Evolutionary conservation across 306 rosid genomes (phyloP), one percentile per base, ranked within the genome.

Genomic region (Dryas drummondii): DNA sequence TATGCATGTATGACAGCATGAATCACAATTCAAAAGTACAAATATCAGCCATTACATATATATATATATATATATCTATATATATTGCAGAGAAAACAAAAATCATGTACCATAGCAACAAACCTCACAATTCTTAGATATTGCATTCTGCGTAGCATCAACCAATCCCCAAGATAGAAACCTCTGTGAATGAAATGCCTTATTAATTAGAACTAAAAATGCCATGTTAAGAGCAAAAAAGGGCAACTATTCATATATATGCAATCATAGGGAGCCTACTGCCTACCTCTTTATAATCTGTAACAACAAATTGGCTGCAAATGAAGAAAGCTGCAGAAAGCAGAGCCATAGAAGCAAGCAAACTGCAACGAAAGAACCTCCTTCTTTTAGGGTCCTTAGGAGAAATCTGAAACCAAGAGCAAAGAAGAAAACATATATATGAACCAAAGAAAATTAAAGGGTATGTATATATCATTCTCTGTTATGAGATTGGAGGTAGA

Each of bases 201-300:
- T 3, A 41, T 41, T 14, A 41, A 46, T 46, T 3, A 50, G 54
- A 0, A 50, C 54, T 8, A 50, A 6, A 12, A 44, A 16, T 44
- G 32, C 69, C 51, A 41, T 26, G 44, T 41, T 15, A 54, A n/a
- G 19, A 16, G 26, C 32, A 46, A 12, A 13, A 16, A 45, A 42
- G 19, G 2, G 68, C 12, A 40, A 40, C 40, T 4, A 46, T 14
- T 13, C 22, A 59, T 57, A 46, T 7, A 17, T 40, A 27, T 10
- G 7, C 15, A 19, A 5, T 13, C 12, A 55, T 7, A 14, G 55
- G 1, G 66, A 44, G 22, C 22, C 22, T 22, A 9, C 9, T 4
- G 9, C 10, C 4, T 73, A 82, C 86, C 86, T 73, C 84, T 79
- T 76, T 85, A 69, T 76, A 52, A 51, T 82, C 82, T 11, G 72